Evolutionary conservation across 768 basidiomycete genomes (phyloP).

Genomic region (Phaffia australis): DNA sequence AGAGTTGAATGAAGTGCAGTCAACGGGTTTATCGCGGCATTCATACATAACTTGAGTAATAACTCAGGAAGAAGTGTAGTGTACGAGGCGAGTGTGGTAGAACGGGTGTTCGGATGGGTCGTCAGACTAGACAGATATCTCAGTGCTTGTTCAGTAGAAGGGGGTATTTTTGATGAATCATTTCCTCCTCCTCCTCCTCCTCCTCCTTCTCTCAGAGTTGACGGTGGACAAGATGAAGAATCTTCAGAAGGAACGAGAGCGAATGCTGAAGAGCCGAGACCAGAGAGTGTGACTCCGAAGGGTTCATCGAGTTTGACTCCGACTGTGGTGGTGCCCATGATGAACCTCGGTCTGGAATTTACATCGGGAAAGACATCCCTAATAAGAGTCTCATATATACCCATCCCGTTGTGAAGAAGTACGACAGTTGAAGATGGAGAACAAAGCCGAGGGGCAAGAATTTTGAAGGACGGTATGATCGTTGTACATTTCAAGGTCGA

Average conservation of each 20-base stretch:
- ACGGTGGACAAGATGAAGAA: conserved; percentile 47
- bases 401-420: conserved; percentile 91
- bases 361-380: conserved; percentile 55
- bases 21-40: conserved; percentile 72
- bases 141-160: neutral
- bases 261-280: conserved; percentile 61
- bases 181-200: no score
- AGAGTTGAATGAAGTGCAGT: conserved; percentile 68
- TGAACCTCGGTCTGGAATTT: conserved; percentile 60
- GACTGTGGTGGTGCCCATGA: conserved; percentile 72
- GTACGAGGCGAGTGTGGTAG: conserved; percentile 48
- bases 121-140: neutral
- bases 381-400: conserved; percentile 69
- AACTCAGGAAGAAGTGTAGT: conserved; percentile 60
- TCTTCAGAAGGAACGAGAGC: conserved; percentile 68
- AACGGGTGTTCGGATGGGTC: neutral
- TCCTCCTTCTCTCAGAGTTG: neutral
- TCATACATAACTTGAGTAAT: conserved; percentile 68
- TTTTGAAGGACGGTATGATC: conserved; percentile 50
- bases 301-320: conserved; percentile 50
- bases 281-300: conserved; percentile 57
- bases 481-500: conserved; percentile 68
- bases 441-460: conserved; percentile 52
- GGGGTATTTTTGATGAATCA: no score
- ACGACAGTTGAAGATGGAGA: conserved; percentile 65